These are phyloP conservation scores for Candida glucosophila DNA, from an alignment of 1,139 yeast species.

Conservation along the genomic window DNA sequence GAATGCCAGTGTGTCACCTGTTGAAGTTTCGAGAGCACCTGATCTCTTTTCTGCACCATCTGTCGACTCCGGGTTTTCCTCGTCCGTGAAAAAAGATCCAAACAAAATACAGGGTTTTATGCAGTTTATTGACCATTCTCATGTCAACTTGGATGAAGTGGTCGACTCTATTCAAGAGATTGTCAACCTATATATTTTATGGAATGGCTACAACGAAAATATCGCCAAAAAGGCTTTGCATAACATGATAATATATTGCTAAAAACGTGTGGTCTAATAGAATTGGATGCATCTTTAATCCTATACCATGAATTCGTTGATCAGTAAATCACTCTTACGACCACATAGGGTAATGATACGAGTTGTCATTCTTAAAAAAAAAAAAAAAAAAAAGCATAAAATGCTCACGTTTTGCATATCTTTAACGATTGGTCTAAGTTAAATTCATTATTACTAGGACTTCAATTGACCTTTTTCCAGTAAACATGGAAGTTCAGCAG, in stretches of 20 bases:
- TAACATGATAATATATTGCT: conserved; percentile 29
- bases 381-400: too few species aligned
- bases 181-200: conserved; percentile 66
- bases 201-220: conserved; percentile 77
- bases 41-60: background rate
- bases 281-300: background rate
- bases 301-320: background rate
- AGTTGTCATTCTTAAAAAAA: too few species aligned
- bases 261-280: conserved; percentile 1
- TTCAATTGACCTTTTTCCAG: too few species aligned
- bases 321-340: background rate
- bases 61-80: conserved; percentile 4
- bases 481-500: background rate
- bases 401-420: too few species aligned
- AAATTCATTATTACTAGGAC: too few species aligned
- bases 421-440: too few species aligned
- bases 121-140: conserved; percentile 63
- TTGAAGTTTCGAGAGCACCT: background rate
- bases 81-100: conserved; percentile 31
- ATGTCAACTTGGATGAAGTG: conserved; percentile 66
- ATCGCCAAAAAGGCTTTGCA: conserved; percentile 34
- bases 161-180: conserved; percentile 79
- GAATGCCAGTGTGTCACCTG: background rate
- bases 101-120: conserved; percentile 46
- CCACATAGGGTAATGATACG: conserved; percentile 1